phyloP scores from a whole-genome alignment of 1,284 basidiomycete species.

The Pyrrhoderma noxium region DNA sequence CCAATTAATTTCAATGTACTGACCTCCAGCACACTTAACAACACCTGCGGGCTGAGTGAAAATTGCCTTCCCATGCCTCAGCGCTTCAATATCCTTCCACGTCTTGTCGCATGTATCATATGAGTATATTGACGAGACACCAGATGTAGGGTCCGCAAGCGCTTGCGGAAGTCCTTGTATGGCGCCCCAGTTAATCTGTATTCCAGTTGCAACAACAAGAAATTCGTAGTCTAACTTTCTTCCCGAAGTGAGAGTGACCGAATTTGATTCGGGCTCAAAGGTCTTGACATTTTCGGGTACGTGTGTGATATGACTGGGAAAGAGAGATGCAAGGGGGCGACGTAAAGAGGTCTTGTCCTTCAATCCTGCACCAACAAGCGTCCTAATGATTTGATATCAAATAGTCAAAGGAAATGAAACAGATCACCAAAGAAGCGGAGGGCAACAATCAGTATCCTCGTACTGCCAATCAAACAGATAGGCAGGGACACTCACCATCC shows the following conservation, averaged over 20 bases:
- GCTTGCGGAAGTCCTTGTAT: slow-evolving; percentile 78
- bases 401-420: slow-evolving; percentile 10
- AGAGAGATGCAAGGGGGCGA: slow-evolving; percentile 58
- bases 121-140: slow-evolving; percentile 93
- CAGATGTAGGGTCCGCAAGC: slow-evolving; percentile 66
- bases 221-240: slow-evolving; percentile 76
- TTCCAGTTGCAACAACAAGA: slow-evolving; percentile 83
- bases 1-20: no score
- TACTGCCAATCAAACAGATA: no score
- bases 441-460: neutral
- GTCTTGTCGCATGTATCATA: slow-evolving; percentile 84
- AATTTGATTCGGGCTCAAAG: slow-evolving; percentile 73
- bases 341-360: slow-evolving; percentile 62
- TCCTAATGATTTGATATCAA: slow-evolving; percentile 46
- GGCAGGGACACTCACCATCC: slow-evolving; percentile 60
- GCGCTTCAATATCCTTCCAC: slow-evolving; percentile 72
- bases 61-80: slow-evolving; percentile 77
- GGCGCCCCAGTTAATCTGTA: slow-evolving; percentile 78
- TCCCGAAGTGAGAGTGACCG: slow-evolving; percentile 66
- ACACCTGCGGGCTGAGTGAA: slow-evolving; percentile 96
- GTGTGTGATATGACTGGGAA: slow-evolving; percentile 69
- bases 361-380: slow-evolving; percentile 86
- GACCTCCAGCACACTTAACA: slow-evolving; percentile 92
- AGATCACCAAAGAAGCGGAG: neutral
- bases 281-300: slow-evolving; percentile 69